phyloP scores from a whole-genome alignment of 768 basidiomycete species.

The Paxillus ammoniavirescens region DNA sequence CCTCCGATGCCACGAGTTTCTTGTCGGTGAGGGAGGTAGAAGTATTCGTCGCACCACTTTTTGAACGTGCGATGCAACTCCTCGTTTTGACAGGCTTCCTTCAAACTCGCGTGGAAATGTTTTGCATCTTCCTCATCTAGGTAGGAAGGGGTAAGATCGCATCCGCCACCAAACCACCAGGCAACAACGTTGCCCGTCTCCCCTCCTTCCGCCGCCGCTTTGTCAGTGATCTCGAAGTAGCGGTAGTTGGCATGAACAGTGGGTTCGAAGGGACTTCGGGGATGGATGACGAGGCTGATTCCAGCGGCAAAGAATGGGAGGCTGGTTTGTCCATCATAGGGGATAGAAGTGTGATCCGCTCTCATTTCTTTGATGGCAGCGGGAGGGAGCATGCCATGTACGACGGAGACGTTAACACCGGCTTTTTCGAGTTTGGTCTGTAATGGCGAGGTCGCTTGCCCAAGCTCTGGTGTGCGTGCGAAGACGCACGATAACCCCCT shows the following conservation, averaged over 20 bases:
- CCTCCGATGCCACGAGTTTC: constrained; percentile 93
- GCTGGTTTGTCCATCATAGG: constrained; percentile 55
- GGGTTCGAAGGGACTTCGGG: constrained; percentile 88
- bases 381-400: constrained; percentile 85
- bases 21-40: constrained; percentile 82
- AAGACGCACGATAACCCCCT: constrained; percentile 85
- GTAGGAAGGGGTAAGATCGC: constrained; percentile 92
- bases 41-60: constrained; percentile 97
- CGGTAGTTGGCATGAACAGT: constrained; percentile 97
- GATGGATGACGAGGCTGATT: constrained; percentile 90
- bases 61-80: constrained; percentile 80
- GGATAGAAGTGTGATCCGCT: constrained; percentile 80
- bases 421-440: constrained; percentile 84
- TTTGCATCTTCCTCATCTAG: constrained; percentile 82
- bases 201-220: constrained; percentile 31
- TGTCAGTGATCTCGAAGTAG: constrained; percentile 88
- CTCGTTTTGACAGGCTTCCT: constrained; percentile 72
- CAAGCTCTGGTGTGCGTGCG: constrained; percentile 39
- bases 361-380: constrained; percentile 93
- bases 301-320: constrained; percentile 95
- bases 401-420: constrained; percentile 92
- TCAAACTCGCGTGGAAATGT: constrained; percentile 84
- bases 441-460: constrained; percentile 32
- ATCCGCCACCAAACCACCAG: constrained; percentile 99
- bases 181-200: constrained; percentile 59